phyloP scores from a whole-genome alignment of 2,329 filamentous ascomycete species.

The Dactylellina parvicollis region DNA sequence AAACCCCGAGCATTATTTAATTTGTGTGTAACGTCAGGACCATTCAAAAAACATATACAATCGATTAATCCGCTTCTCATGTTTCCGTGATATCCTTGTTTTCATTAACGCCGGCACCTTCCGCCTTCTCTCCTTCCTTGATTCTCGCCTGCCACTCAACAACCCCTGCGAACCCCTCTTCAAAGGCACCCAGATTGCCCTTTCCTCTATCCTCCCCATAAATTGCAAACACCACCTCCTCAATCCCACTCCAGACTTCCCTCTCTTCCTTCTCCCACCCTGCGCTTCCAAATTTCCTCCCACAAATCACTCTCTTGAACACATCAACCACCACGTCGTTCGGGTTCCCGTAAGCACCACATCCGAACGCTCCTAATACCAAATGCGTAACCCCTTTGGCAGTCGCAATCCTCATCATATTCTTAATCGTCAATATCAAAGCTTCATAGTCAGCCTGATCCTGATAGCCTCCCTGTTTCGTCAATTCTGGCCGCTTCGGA shows the following conservation, averaged over 20 bases:
- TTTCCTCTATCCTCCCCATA: constrained; percentile 63
- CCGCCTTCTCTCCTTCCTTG: constrained; percentile 63
- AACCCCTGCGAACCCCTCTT: constrained; percentile 64
- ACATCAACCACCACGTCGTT: constrained; percentile 68
- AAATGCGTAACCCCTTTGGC: constrained; percentile 64
- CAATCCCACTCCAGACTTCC: constrained; percentile 63
- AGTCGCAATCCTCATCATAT: constrained; percentile 67
- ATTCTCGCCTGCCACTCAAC: constrained; percentile 60
- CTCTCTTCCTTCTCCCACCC: constrained; percentile 55
- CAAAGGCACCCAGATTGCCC: constrained; percentile 64
- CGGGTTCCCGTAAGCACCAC: constrained; percentile 72
- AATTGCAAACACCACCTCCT: constrained; percentile 71
- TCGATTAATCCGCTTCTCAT: neutral
- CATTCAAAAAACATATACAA: too few relatives aligned
- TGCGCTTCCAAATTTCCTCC: constrained; percentile 57
- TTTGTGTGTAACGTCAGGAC: too few relatives aligned
- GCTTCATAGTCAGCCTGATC: constrained; percentile 66
- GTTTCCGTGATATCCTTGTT: neutral
- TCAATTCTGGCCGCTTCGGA: constrained; percentile 68
- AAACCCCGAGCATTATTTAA: too few relatives aligned
- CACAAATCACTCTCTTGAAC: constrained; percentile 65
- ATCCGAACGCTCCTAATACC: constrained; percentile 73
- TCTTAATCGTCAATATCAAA: constrained; percentile 68
- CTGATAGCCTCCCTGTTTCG: constrained; percentile 62
- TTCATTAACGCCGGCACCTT: constrained; percentile 59